Evolutionary conservation across 306 rosid species (phyloP).

Genomic region (Gleditsia sinensis): DNA sequence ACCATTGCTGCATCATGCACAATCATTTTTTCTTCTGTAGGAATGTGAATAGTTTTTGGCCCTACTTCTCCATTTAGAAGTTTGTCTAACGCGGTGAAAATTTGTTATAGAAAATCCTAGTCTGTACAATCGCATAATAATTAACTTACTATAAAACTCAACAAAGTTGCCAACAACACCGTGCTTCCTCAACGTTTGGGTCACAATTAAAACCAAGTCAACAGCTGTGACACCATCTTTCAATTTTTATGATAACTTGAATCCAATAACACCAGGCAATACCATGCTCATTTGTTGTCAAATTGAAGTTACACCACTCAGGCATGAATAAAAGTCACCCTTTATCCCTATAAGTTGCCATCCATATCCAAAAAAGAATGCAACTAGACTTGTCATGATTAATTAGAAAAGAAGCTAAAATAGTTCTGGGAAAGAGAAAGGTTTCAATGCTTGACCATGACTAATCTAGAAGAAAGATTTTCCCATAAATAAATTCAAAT

Average conservation of each 20-base stretch:
- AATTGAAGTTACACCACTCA: not conserved
- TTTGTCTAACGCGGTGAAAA: constrained; percentile 29
- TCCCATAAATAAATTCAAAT: not conserved
- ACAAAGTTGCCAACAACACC: constrained; percentile 81
- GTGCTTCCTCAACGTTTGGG: constrained; percentile 74
- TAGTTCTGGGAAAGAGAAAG: not conserved
- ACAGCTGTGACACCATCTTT: constrained; percentile 76
- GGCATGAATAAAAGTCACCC: not conserved
- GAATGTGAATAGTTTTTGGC: constrained; percentile 51
- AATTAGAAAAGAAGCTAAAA: not conserved
- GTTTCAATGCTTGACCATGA: not conserved
- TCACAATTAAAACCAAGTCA: constrained; percentile 75
- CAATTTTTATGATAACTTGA: constrained; percentile 62
- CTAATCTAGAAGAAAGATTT: not conserved
- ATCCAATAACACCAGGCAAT: constrained; percentile 76
- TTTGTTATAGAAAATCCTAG: not conserved
- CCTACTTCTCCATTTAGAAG: constrained; percentile 46
- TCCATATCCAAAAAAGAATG: not conserved
- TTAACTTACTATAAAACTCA: constrained; percentile 62
- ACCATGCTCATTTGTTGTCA: constrained; percentile 80
- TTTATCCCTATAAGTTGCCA: not conserved
- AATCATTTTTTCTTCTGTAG: constrained; percentile 44
- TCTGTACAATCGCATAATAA: not conserved
- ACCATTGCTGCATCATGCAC: constrained; percentile 53
- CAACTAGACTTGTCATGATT: not conserved